A percentile compares a stretch with the other conserved stretches of the same genome.
Evolutionary conservation across 352 stramenopile species (phyloP).

Genomic region (Phytopythium kandeliae): DNA sequence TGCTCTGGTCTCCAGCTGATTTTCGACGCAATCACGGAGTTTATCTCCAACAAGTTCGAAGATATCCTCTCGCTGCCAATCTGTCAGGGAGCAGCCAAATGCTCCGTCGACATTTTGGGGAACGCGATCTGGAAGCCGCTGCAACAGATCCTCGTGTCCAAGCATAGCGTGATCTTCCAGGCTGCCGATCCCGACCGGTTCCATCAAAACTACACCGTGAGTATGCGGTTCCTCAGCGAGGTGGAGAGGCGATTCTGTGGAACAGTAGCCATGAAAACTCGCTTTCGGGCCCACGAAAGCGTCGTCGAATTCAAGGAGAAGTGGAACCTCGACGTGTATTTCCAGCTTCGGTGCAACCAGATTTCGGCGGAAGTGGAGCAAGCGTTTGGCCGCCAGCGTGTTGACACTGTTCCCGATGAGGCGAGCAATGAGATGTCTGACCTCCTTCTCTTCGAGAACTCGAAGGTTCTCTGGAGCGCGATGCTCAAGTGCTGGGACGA

Average conservation of each 20-base stretch:
- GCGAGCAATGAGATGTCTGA: constrained; percentile 2
- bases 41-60: constrained; percentile 64
- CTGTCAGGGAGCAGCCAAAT: constrained; percentile 63
- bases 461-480: constrained; percentile 35
- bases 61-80: constrained; percentile 51
- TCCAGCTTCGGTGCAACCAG: constrained; percentile 64
- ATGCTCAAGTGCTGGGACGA: constrained; percentile 60
- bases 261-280: constrained; percentile 46
- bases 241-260: constrained; percentile 54
- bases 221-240: constrained; percentile 57
- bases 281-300: constrained; percentile 67
- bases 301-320: constrained; percentile 81
- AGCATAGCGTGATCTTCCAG: constrained; percentile 80
- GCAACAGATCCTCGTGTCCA: constrained; percentile 51
- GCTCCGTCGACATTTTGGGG: constrained; percentile 68
- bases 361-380: constrained; percentile 42
- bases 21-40: constrained; percentile 70
- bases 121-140: constrained; percentile 83
- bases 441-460: constrained; percentile 42
- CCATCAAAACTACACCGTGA: constrained; percentile 76
- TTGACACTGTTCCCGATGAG: constrained; percentile 5
- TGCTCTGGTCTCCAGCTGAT: constrained; percentile 70
- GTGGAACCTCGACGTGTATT: constrained; percentile 88
- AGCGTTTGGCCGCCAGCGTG: constrained; percentile 31
- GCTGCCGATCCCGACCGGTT: constrained; percentile 72